phyloP scores from a whole-genome alignment of 1,284 basidiomycete species.

The Malassezia brasiliensis region DNA sequence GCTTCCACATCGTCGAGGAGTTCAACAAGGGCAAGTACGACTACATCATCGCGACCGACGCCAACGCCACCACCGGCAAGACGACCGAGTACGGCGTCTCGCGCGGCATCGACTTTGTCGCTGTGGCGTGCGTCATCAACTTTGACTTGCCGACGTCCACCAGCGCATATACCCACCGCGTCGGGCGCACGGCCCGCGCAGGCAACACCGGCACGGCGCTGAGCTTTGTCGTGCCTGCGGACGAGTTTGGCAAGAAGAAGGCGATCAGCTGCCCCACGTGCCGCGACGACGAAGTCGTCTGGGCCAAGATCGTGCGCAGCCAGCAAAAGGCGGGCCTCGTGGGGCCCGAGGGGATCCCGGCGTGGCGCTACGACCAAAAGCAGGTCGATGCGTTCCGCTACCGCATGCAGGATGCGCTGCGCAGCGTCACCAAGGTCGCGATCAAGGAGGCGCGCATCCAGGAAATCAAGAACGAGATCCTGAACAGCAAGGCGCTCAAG shows the following conservation, averaged over 20 bases:
- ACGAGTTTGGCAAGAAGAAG: conserved; percentile 60
- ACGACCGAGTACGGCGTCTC: conserved; percentile 75
- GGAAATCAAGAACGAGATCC: conserved; percentile 83
- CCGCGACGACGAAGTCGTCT: conserved; percentile 65
- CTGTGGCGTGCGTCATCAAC: conserved; percentile 95
- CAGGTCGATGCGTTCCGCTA: conserved; percentile 98
- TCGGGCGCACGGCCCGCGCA: conserved; percentile 89
- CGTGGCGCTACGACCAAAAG: conserved; percentile 85
- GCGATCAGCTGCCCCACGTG: conserved; percentile 55
- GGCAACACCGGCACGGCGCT: conserved; percentile 86
- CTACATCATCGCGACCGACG: conserved; percentile 96
- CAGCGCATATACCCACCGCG: conserved; percentile 87
- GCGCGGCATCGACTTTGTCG: conserved; percentile 91
- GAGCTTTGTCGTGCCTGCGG: conserved; percentile 72
- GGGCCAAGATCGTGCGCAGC: conserved; percentile 49
- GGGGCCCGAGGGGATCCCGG: conserved; percentile 61
- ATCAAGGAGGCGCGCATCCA: conserved; percentile 86
- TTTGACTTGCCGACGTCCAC: conserved; percentile 86
- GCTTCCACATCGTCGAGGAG: conserved; percentile 95
- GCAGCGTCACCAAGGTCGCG: conserved; percentile 72
- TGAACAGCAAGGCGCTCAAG: conserved; percentile 93
- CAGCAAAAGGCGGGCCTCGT: conserved; percentile 15
- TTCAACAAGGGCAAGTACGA: conserved; percentile 98
- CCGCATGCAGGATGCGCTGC: conserved; percentile 89
- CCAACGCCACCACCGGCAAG: conserved; percentile 49